A percentile compares a stretch with the other conserved stretches of the same genome.
Conservation (phyloP, 179 eudicot species). For the Silene noctiflora region DNA sequence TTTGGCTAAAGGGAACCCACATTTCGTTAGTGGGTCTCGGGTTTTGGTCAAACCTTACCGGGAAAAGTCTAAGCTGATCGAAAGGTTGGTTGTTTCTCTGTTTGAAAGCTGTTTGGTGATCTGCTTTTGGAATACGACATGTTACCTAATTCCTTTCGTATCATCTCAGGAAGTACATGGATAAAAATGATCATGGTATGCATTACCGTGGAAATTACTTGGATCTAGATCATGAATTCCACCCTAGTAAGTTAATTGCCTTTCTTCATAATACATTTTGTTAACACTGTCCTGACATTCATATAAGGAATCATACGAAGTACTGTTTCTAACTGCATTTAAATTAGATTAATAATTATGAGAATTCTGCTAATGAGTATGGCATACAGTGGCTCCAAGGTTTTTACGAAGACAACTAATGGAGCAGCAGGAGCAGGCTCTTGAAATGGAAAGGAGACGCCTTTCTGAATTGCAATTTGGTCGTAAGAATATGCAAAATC, state of each 20-base stretch:
- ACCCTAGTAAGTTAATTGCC: constrained; percentile 1
- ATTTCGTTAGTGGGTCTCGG: constrained; percentile 85
- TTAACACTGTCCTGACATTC: too few species aligned
- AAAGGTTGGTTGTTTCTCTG: constrained; percentile 40
- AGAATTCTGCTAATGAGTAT: constrained; percentile 4
- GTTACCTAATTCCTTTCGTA: constrained; percentile 4
- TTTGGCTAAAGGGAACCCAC: constrained; percentile 67
- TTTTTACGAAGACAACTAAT: constrained; percentile 44
- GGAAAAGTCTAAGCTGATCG: constrained; percentile 64
- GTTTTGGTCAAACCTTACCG: constrained; percentile 93
- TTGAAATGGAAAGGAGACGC: constrained; percentile 54
- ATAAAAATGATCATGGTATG: constrained; percentile 44
- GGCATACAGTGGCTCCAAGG: constrained; percentile 38
- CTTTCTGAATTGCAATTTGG: constrained; percentile 46
- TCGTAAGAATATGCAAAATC: constrained; percentile 29
- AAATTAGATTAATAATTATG: background rate
- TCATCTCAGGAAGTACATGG: constrained; percentile 56
- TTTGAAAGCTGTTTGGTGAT: background rate
- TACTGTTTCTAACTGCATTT: background rate
- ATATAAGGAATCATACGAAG: too few species aligned
- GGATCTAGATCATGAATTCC: constrained; percentile 4
- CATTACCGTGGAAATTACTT: background rate
- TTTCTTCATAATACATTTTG: background rate
- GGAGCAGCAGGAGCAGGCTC: constrained; percentile 49
- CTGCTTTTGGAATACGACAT: background rate